Conservation (phyloP, 768 basidiomycete genomes). For the Trametes gibbosa region DNA sequence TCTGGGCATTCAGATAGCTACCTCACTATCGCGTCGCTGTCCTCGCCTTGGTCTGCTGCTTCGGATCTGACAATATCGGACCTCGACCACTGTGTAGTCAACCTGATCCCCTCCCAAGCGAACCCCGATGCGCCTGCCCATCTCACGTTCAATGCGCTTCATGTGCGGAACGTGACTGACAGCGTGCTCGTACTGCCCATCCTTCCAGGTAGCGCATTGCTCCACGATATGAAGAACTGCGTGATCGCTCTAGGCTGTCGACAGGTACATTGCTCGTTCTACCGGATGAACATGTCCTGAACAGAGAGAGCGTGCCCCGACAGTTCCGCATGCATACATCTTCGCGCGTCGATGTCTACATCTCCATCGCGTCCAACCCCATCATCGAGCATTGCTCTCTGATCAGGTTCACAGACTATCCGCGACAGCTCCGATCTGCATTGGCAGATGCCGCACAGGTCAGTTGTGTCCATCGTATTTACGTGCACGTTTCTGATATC, state of each 20-base stretch:
- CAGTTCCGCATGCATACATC: conserved; percentile 92
- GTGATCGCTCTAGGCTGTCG: conserved; percentile 73
- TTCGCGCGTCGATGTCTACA: conserved; percentile 56
- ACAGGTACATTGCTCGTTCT: conserved; percentile 52
- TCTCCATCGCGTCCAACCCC: conserved; percentile 67
- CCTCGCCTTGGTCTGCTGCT: conserved; percentile 31
- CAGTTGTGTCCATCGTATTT: neutral
- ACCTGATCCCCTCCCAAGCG: conserved; percentile 44
- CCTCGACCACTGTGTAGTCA: conserved; percentile 66
- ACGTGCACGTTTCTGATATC: neutral
- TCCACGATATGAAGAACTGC: conserved; percentile 62
- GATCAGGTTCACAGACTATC: conserved; percentile 67
- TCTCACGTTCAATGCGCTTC: conserved; percentile 50
- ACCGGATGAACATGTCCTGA: neutral
- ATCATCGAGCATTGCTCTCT: conserved; percentile 72
- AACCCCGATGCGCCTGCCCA: conserved; percentile 2
- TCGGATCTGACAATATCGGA: conserved; percentile 65
- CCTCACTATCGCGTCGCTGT: conserved; percentile 44
- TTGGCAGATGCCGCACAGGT: conserved; percentile 1
- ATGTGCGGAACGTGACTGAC: conserved; percentile 57
- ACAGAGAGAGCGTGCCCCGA: neutral
- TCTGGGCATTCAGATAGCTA: conserved; percentile 45
- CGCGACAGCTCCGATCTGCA: conserved; percentile 31
- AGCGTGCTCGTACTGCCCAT: conserved; percentile 64
- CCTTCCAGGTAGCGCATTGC: conserved; percentile 68